phyloP scores from a whole-genome alignment of 768 basidiomycete genomes.

The Pleurotus cornucopiae region DNA sequence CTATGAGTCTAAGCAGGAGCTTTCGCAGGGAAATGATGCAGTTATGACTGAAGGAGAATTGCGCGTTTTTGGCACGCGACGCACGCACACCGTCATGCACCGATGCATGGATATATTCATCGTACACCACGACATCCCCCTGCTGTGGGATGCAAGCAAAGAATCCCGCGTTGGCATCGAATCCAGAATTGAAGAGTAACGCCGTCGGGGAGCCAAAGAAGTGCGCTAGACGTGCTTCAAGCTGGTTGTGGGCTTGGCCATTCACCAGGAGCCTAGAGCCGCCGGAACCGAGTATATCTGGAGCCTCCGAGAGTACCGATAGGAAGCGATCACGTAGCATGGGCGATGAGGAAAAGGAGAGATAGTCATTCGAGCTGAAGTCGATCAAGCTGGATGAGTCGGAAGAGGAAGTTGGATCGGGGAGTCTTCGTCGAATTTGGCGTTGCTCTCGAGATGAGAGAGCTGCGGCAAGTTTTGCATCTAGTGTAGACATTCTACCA shows the following conservation, averaged over 20 bases:
- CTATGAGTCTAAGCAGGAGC: slow-evolving; percentile 37
- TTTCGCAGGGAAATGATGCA: slow-evolving; percentile 45
- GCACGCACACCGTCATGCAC: slow-evolving; percentile 89
- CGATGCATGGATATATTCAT: slow-evolving; percentile 87
- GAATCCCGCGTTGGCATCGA: slow-evolving; percentile 87
- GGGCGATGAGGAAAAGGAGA: slow-evolving; percentile 67
- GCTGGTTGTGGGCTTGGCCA: slow-evolving; percentile 58
- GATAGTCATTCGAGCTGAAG: slow-evolving; percentile 92
- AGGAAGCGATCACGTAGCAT: slow-evolving; percentile 59
- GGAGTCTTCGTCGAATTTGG: slow-evolving; percentile 67
- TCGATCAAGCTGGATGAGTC: slow-evolving; percentile 41
- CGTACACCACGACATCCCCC: slow-evolving; percentile 75
- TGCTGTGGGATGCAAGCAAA: slow-evolving; percentile 77
- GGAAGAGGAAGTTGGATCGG: slow-evolving; percentile 43
- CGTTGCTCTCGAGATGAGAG: slow-evolving; percentile 62
- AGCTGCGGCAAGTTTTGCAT: slow-evolving; percentile 40
- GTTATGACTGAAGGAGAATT: slow-evolving; percentile 69
- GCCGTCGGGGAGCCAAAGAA: slow-evolving; percentile 65
- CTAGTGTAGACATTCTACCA: slow-evolving; percentile 19
- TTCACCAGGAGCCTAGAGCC: slow-evolving; percentile 86
- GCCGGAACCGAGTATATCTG: slow-evolving; percentile 77
- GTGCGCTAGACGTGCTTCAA: slow-evolving; percentile 64
- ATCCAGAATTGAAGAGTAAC: slow-evolving; percentile 89
- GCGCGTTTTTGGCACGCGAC: slow-evolving; percentile 39
- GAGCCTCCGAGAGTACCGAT: slow-evolving; percentile 38